Evolutionary conservation across 441 rosid genomes (phyloP).

Genomic region (Pelargonium fulgidum): DNA sequence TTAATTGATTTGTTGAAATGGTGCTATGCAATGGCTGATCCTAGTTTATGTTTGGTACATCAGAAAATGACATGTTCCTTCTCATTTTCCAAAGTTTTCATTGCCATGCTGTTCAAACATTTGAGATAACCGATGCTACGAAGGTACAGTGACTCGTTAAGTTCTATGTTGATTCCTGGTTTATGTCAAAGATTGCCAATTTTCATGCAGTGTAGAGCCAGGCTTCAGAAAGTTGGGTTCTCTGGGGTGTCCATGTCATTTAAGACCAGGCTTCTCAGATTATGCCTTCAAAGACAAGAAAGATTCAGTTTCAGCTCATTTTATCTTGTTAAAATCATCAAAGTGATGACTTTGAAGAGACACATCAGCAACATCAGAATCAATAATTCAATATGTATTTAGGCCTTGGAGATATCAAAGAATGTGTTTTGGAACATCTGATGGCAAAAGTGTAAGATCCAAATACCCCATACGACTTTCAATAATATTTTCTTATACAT

Average conservation of each 20-base stretch:
- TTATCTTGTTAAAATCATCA: background rate
- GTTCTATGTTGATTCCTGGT: background rate
- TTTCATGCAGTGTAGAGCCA: background rate
- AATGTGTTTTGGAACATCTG: background rate
- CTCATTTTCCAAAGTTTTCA: background rate
- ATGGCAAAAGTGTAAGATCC: background rate
- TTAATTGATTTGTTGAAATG: background rate
- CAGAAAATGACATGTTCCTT: background rate
- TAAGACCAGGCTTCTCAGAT: background rate
- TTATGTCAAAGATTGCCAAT: background rate
- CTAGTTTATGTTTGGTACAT: background rate
- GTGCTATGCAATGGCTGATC: background rate
- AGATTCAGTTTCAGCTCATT: background rate
- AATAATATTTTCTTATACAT: too few relatives aligned
- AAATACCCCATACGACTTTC: background rate
- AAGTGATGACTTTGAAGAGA: background rate
- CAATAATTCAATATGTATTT: background rate
- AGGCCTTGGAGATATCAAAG: background rate
- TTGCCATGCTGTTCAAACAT: background rate
- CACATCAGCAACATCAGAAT: background rate
- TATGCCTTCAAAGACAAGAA: background rate
- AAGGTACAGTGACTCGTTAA: conserved; percentile 1
- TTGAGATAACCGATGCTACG: background rate
- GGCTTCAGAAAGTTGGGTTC: background rate
- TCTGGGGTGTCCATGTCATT: background rate